Base-by-base conservation (phyloP, 2,329 filamentous ascomycete species). In the Monilinia polystroma region DNA sequence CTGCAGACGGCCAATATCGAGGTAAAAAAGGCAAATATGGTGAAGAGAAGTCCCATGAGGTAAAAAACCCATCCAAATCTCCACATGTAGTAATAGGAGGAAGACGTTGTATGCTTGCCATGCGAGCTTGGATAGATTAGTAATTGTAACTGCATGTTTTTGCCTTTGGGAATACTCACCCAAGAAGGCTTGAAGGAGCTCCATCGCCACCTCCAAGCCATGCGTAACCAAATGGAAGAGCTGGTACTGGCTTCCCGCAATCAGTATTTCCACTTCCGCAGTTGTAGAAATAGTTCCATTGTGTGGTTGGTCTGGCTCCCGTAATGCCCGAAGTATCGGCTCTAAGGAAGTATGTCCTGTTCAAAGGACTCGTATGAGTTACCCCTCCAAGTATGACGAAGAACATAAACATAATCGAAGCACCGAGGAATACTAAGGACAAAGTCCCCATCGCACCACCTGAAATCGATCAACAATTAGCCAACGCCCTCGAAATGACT, bases 51-150 rank as follows among this genome's bases (percentile, higher is more conserved):
- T 23, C 88, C 87, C 71, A 98, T 89, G 66, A 98, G 81, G 81
- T 91, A 91, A 79, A 97, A 95, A 49, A 93, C 92, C 85, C 94
- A 98, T 78, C 92, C 90, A 81, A 97, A 97, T 52, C 94, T 87
- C 81, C 92, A 96, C 76, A 95, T 84, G 79, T 93, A 92, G 81
- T 85, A 98, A 82, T 88, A 96, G 70, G 80, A 79, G 29, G 70
- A 77, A 69, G 82, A 84, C 7, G 87, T 89, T 4, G 85, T 88
- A 67, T 79, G 70, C 68, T 80, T 79, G 68, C 80, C 85, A 72
- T 87, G 82, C 12, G 80, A 79, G 49, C 89, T 82, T 67, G 12
- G 26, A 11, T 16, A 66, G 41, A 32, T 71, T 54, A 70, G 65
- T 60, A 65, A 29, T 41, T 57, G 2, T 11, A n/a, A 29, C 20